Conservation (phyloP, 2,329 filamentous ascomycete species). For the Neoascochyta sp. region DNA sequence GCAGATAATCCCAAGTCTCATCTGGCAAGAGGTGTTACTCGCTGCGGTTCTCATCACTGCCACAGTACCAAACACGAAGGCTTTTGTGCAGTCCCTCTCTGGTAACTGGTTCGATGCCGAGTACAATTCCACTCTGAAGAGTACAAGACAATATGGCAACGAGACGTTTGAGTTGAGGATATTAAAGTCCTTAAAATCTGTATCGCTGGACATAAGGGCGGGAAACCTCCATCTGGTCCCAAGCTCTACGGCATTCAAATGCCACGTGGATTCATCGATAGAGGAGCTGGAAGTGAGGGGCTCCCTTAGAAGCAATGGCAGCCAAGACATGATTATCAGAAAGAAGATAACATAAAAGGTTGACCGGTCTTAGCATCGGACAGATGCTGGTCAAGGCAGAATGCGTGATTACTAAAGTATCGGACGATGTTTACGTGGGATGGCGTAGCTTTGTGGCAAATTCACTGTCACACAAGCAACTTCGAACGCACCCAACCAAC, state of each 20-base stretch:
- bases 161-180: slow-evolving; percentile 8
- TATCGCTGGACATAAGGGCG: too few species aligned
- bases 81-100: slow-evolving; percentile 11
- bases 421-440: too few species aligned
- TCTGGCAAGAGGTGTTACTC: slow-evolving; percentile 10
- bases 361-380: neutral
- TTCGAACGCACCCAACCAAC: too few species aligned
- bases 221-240: too few species aligned
- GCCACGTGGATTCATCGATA: slow-evolving; percentile 5
- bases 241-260: too few species aligned
- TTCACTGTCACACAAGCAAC: too few species aligned
- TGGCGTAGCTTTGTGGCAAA: too few species aligned
- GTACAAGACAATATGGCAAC: slow-evolving; percentile 7
- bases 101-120: slow-evolving; percentile 9
- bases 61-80: slow-evolving; percentile 17
- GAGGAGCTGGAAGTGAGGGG: slow-evolving; percentile 3
- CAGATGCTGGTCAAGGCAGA: too few species aligned
- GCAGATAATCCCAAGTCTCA: slow-evolving; percentile 3
- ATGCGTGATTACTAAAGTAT: too few species aligned
- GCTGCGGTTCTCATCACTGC: slow-evolving; percentile 11
- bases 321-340: slow-evolving; percentile 15
- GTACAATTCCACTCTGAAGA: slow-evolving; percentile 5
- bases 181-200: too few species aligned
- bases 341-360: slow-evolving; percentile 7
- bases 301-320: slow-evolving; percentile 9